Conservation (phyloP, 495 filamentous ascomycete genomes). For the Penicillium parvum region DNA sequence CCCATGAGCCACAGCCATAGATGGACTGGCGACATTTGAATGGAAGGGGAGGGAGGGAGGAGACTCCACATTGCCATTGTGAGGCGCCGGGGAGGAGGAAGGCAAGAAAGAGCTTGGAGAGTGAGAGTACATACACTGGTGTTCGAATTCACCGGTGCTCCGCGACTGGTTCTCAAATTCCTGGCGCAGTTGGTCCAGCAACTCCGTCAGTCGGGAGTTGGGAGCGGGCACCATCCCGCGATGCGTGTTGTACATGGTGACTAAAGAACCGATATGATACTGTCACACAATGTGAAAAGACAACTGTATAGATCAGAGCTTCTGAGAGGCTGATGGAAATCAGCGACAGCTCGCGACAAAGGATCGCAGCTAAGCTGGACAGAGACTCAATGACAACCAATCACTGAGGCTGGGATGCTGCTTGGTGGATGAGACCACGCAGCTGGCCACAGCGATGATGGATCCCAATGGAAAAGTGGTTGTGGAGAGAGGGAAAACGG, state of each 20-base stretch:
- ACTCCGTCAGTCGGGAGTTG: slow-evolving; percentile 77
- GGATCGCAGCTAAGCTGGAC: slow-evolving; percentile 13
- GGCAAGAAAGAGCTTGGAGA: background rate
- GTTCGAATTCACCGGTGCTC: slow-evolving; percentile 76
- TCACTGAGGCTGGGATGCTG: slow-evolving; percentile 21
- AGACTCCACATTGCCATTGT: background rate
- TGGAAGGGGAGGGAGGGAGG: slow-evolving; percentile 1
- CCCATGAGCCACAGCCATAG: slow-evolving; percentile 13
- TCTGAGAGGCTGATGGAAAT: slow-evolving; percentile 2
- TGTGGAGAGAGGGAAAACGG: background rate
- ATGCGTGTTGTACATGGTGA: slow-evolving; percentile 83
- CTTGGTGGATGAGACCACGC: slow-evolving; percentile 28
- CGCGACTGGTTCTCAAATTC: slow-evolving; percentile 84
- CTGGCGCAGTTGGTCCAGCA: slow-evolving; percentile 80
- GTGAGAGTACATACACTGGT: slow-evolving; percentile 68
- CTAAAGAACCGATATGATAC: background rate
- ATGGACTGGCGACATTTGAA: slow-evolving; percentile 10
- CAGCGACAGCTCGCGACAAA: slow-evolving; percentile 15
- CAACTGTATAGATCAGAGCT: slow-evolving; percentile 1
- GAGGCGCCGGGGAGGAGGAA: background rate
- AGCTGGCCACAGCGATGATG: slow-evolving; percentile 23
- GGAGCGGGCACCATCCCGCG: slow-evolving; percentile 73
- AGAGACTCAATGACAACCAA: slow-evolving; percentile 12
- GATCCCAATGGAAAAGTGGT: background rate
- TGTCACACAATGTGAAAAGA: background rate